Conservation (phyloP, 495 filamentous ascomycete species). For the Rhizodiscina lignyota region DNA sequence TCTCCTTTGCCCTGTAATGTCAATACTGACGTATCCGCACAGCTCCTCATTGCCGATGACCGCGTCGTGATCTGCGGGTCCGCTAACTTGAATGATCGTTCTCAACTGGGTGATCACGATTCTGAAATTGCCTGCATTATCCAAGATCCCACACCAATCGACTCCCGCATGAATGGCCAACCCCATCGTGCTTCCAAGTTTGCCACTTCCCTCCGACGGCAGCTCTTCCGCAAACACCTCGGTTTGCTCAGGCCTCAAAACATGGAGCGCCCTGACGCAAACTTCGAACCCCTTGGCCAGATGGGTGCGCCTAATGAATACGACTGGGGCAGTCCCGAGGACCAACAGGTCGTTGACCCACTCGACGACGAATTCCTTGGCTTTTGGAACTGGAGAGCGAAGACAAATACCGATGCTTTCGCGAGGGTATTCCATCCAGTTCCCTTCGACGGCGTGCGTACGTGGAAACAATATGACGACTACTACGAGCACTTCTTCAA, state of each 20-base stretch:
- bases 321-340: conserved; percentile 65
- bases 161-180: conserved; percentile 53
- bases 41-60: conserved; percentile 82
- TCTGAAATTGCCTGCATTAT: conserved; percentile 71
- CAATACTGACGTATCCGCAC: conserved; percentile 4
- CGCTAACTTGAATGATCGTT: conserved; percentile 90
- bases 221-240: conserved; percentile 83
- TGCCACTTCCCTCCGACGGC: conserved; percentile 64
- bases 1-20: neutral
- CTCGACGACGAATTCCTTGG: conserved; percentile 46
- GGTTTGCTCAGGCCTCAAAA: conserved; percentile 65
- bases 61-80: conserved; percentile 76
- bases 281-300: conserved; percentile 57
- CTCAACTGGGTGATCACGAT: conserved; percentile 73
- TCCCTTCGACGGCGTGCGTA: conserved; percentile 62
- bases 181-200: conserved; percentile 62
- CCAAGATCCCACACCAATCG: conserved; percentile 55
- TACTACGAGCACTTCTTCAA: conserved; percentile 63
- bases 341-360: conserved; percentile 60
- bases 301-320: conserved; percentile 39
- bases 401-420: conserved; percentile 73
- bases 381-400: conserved; percentile 59
- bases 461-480: conserved; percentile 72
- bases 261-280: conserved; percentile 41
- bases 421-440: conserved; percentile 74